Evolutionary conservation across 352 stramenopile species (phyloP).

Genomic region (Phytophthora podocarpi): DNA sequence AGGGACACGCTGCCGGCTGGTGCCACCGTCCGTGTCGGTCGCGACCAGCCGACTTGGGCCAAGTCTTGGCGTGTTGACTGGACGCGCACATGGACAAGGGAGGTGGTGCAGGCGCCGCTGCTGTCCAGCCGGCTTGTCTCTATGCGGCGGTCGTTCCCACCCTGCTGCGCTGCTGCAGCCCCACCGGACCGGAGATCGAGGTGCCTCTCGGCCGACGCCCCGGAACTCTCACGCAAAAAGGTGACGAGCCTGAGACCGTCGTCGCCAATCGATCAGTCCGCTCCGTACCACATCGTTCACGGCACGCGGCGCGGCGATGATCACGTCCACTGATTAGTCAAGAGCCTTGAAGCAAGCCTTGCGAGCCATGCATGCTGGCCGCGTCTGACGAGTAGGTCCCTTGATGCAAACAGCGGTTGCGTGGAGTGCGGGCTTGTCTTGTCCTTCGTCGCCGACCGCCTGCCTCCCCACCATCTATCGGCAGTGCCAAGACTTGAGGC

Average conservation of each 20-base stretch:
- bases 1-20: constrained; percentile 32
- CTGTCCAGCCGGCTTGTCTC: constrained; percentile 32
- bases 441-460: background rate
- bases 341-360: too few relatives aligned
- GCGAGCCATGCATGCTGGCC: background rate
- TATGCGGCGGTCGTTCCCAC: constrained; percentile 24
- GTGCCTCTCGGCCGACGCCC: background rate
- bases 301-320: constrained; percentile 1
- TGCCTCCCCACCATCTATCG: constrained; percentile 16
- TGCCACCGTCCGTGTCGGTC: constrained; percentile 14
- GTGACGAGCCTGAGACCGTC: constrained; percentile 16
- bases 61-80: constrained; percentile 30
- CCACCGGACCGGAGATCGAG: too few relatives aligned
- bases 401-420: background rate
- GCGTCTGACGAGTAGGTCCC: constrained; percentile 4
- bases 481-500: constrained; percentile 32
- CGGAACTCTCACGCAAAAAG: background rate
- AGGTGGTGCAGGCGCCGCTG: background rate
- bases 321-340: constrained; percentile 14
- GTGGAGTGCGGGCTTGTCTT: too few relatives aligned
- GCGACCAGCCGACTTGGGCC: background rate
- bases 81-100: constrained; percentile 13
- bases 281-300: constrained; percentile 14
- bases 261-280: constrained; percentile 38
- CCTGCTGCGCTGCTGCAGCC: too few relatives aligned